phyloP scores from a whole-genome alignment of 306 rosid species.

The Lotus japonicus region DNA sequence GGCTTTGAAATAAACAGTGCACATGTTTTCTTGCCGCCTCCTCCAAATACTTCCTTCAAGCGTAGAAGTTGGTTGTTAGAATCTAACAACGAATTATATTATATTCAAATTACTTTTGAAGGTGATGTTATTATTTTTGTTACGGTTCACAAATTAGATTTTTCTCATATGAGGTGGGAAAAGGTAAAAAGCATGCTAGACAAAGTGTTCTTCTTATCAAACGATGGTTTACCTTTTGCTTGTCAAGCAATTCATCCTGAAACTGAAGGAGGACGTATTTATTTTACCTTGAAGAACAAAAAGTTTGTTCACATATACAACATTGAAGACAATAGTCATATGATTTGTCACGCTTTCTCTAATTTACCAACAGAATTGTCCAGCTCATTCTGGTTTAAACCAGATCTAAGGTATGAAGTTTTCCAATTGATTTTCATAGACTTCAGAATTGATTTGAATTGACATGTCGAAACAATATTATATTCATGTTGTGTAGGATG shows the following conservation, averaged over 20 bases:
- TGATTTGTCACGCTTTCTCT: neutral
- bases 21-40: no score
- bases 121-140: no score
- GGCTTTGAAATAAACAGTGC: no score
- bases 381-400: neutral
- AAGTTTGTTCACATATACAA: neutral
- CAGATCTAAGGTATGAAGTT: neutral
- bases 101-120: neutral
- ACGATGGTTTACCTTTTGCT: neutral
- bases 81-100: no score
- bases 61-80: no score
- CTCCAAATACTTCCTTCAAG: no score
- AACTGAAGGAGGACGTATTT: neutral
- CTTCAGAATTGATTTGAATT: no score
- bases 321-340: neutral
- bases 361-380: neutral
- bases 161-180: neutral
- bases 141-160: neutral
- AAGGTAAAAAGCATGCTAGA: neutral
- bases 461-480: no score
- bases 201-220: neutral
- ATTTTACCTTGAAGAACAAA: neutral
- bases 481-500: neutral
- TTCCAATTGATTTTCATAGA: no score
- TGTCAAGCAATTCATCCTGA: neutral